phyloP scores from a whole-genome alignment of 495 filamentous ascomycete species.

The Thermothielavioides terrestris region DNA sequence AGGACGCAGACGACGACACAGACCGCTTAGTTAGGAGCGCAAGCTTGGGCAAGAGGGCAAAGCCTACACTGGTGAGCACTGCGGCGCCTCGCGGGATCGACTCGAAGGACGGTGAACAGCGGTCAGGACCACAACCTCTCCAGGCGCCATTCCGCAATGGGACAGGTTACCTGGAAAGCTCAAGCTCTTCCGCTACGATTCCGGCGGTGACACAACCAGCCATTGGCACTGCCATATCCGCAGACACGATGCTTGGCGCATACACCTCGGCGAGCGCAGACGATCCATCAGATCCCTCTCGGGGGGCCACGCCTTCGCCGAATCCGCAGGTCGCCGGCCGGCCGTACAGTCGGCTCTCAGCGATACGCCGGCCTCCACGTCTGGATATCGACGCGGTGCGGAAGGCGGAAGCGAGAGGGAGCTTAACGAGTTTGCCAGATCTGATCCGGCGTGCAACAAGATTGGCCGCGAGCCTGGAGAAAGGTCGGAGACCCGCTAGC shows the following conservation, averaged over 20 bases:
- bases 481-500: slow-evolving; percentile 69
- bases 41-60: slow-evolving; percentile 65
- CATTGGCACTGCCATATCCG: slow-evolving; percentile 22
- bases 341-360: slow-evolving; percentile 38
- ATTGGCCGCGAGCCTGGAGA: slow-evolving; percentile 80
- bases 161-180: slow-evolving; percentile 37
- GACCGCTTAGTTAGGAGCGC: slow-evolving; percentile 68
- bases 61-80: slow-evolving; percentile 62
- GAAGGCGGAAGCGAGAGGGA: slow-evolving; percentile 72
- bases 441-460: slow-evolving; percentile 81
- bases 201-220: slow-evolving; percentile 17
- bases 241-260: slow-evolving; percentile 36
- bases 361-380: slow-evolving; percentile 59
- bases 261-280: slow-evolving; percentile 36
- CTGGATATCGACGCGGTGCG: slow-evolving; percentile 72
- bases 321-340: slow-evolving; percentile 13
- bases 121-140: slow-evolving; percentile 28
- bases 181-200: slow-evolving; percentile 32
- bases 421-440: slow-evolving; percentile 83
- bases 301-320: slow-evolving; percentile 27
- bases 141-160: slow-evolving; percentile 32
- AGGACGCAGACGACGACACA: slow-evolving; percentile 42
- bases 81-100: slow-evolving; percentile 13
- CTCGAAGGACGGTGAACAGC: slow-evolving; percentile 15
- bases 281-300: slow-evolving; percentile 24